Evolutionary conservation across 257 asterid species (phyloP).

Genomic region (Solanum ossicruentum): DNA sequence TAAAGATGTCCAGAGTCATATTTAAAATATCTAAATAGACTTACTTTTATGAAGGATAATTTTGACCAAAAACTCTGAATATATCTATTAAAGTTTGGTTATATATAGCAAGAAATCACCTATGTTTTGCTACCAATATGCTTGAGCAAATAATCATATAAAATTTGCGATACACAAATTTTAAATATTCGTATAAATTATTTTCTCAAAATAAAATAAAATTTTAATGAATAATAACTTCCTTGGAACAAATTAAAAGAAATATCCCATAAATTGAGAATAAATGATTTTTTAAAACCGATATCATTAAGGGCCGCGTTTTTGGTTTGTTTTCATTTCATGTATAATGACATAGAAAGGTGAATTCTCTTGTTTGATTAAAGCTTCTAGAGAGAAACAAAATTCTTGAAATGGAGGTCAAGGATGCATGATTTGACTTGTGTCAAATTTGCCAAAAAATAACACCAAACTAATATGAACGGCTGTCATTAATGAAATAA

Average conservation of each 20-base stretch:
- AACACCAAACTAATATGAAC: neutral
- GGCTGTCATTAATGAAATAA: neutral
- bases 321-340: neutral
- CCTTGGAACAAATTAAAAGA: neutral
- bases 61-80: neutral
- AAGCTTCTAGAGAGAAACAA: slow-evolving; percentile 2
- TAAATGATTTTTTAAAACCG: neutral
- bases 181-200: neutral
- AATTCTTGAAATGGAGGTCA: neutral
- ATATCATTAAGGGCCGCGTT: neutral
- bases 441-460: neutral
- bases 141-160: neutral
- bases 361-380: neutral
- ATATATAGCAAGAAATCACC: neutral
- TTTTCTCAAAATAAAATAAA: neutral
- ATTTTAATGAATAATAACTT: neutral
- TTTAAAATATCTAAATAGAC: neutral
- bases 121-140: neutral
- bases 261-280: neutral
- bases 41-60: neutral
- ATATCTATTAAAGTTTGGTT: neutral
- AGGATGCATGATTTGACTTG: neutral
- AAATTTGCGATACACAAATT: neutral
- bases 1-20: neutral
- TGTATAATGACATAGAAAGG: neutral